Percentiles rank a stretch among this genome's conserved stretches.
phyloP scores from a whole-genome alignment of 1,139 yeast species.

The Pneumocystis sp. region DNA sequence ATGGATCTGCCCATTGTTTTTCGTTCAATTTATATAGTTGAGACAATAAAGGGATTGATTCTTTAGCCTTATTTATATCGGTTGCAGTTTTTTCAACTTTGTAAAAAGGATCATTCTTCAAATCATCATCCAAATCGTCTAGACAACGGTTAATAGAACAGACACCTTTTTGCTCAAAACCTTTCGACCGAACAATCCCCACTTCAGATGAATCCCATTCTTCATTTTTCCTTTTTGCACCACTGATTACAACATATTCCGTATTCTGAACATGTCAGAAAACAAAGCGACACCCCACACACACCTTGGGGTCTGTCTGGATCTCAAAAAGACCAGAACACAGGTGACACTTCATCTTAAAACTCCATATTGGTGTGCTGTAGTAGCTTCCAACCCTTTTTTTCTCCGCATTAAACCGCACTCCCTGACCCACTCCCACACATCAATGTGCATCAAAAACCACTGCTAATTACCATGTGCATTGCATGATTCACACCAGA shows the following conservation, averaged over 20 bases:
- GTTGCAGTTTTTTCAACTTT: slow-evolving; percentile 11
- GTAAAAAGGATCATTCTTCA: slow-evolving; percentile 11
- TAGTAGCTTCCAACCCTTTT: slow-evolving; percentile 21
- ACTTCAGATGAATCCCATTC: slow-evolving; percentile 11
- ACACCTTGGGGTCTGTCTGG: slow-evolving; percentile 23
- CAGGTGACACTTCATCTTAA: slow-evolving; percentile 21
- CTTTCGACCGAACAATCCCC: slow-evolving; percentile 12
- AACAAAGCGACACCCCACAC: neutral
- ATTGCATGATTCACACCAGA: slow-evolving; percentile 21
- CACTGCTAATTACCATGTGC: slow-evolving; percentile 3
- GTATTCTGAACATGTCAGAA: slow-evolving; percentile 13
- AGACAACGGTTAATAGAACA: neutral
- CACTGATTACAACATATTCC: slow-evolving; percentile 18
- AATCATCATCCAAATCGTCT: slow-evolving; percentile 4
- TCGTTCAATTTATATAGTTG: slow-evolving; percentile 10
- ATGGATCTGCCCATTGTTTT: slow-evolving; percentile 16
- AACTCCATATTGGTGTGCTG: slow-evolving; percentile 22
- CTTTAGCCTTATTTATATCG: slow-evolving; percentile 4
- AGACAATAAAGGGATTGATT: slow-evolving; percentile 10
- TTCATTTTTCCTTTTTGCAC: slow-evolving; percentile 19
- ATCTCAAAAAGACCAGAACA: slow-evolving; percentile 21
- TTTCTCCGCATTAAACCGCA: slow-evolving; percentile 25
- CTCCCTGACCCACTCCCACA: slow-evolving; percentile 20
- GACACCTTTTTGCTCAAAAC: neutral
- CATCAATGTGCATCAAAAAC: neutral